Evolutionary conservation across 208 protist species (phyloP).

Genomic region (Novymonas esmeraldas): DNA sequence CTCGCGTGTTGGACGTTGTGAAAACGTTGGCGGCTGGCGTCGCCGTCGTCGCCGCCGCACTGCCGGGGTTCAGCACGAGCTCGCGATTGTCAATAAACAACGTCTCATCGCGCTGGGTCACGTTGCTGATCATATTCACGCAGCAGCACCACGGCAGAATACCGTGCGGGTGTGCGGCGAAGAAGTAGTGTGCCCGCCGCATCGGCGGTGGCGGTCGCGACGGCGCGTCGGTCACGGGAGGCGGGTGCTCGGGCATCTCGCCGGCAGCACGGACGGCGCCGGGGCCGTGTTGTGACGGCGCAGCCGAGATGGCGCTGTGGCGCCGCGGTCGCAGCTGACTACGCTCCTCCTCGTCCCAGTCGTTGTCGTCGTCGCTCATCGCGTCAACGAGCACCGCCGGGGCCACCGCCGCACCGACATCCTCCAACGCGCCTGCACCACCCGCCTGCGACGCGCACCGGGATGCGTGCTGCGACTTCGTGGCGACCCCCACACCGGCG

Average conservation of each 20-base stretch:
- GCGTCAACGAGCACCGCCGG: neutral
- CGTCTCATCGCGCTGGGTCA: slow-evolving; percentile 23
- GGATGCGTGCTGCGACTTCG: too few relatives aligned
- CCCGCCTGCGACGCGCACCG: neutral
- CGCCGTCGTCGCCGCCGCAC: neutral
- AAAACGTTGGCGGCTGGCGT: neutral
- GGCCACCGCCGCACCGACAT: neutral
- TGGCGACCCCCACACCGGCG: too few relatives aligned
- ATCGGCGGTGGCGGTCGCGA: slow-evolving; percentile 14
- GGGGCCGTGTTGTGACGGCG: neutral
- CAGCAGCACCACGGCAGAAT: slow-evolving; percentile 52
- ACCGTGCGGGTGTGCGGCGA: slow-evolving; percentile 62
- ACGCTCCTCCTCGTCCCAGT: slow-evolving; percentile 36
- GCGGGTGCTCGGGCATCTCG: neutral
- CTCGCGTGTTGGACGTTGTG: slow-evolving; percentile 22
- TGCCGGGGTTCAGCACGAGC: slow-evolving; percentile 1
- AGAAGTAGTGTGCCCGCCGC: slow-evolving; percentile 45
- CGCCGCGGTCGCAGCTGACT: slow-evolving; percentile 5
- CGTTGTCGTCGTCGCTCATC: slow-evolving; percentile 9
- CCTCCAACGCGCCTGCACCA: neutral
- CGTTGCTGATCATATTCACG: slow-evolving; percentile 40
- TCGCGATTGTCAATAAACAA: slow-evolving; percentile 43
- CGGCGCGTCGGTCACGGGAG: slow-evolving; percentile 1
- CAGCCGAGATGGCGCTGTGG: neutral
- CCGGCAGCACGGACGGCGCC: neutral